Base-by-base conservation (phyloP, 176 grass and related monocot genomes). In the Dendrocalamus sinicus region DNA sequence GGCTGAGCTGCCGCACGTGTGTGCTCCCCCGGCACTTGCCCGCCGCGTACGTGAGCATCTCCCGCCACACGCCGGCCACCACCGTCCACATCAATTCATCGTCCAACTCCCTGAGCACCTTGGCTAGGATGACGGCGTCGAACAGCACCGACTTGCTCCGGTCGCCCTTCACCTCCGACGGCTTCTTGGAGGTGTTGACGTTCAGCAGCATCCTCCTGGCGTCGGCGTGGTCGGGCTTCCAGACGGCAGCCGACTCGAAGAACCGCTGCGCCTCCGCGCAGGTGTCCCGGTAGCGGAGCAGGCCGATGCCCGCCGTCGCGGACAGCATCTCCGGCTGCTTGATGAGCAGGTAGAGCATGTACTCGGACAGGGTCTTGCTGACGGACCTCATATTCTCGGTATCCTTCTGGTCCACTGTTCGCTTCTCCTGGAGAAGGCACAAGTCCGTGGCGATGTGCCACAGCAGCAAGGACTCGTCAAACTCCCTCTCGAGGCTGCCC, bases 311-410 rank as follows among this genome's bases (percentile, higher is more conserved):
- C 1, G 81, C 85, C 22, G 89, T 77, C 5, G 89, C 76, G 1
- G 53, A 70, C 6, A 91, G 50, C 89, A 91, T 88, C 16, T 84
- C 85, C 24, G 89, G 89, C 62, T 88, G 89, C 69, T 45, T 84
- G 53, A 81, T 26, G 0, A 91, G 86, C 5, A 91, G 89, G 71
- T 91, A 91, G 1, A 91, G 35, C 89, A 91, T 85, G 86, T 91
- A 91, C 70, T 91, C 89, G 0, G 85, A 88, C 46, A 91, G 9
- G 23, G 74, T 81, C 45, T 15, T 0, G 75, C 0, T 22, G 22
- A 91, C 46, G 0, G 0, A 0, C 4, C 1, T 32, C 32, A 26
- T 26, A 26, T 26, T 26, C 26, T 0, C 0, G 26, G 26, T 26
- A 26, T 26, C 1, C 26, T 26, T 1, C 26, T 1, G 26, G 0